Base-by-base conservation (phyloP, 192 early-diverging fungal species). In the Coemansia furcata region DNA sequence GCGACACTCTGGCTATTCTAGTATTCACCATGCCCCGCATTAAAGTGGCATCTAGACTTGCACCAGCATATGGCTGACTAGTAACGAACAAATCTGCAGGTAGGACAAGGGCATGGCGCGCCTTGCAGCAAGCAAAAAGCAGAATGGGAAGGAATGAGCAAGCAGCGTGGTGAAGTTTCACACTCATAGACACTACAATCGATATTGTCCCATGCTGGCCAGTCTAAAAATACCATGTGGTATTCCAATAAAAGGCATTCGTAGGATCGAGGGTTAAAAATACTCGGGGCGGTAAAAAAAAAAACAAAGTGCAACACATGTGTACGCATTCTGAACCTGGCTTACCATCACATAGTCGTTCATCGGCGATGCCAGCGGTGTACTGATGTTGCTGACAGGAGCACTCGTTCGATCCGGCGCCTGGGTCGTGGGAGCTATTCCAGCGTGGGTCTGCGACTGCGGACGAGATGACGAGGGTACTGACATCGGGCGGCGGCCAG, bases 301-400 rank as follows among this genome's bases (percentile, higher is more conserved):
- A n/a, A 57, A 57, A 14, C 15, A 40, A 40, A 21, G 47, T 26
- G 44, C 44, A 46, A 19, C 11, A 33, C 30, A 33, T 55, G 54
- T 26, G 26, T 26, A 8, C 30, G 11, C 23, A 52, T 52, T 52
- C 23, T 26, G 39, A 39, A 30, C 37, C 21, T 42, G 60, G 40
- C 72, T 74, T 74, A 74, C 72, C 72, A 68, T 71, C 49, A 67
- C 69, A 35, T 42, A 67, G 44, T 66, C 69, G 9, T 60, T 38
- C 19, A 49, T 64, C 32, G 69, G 65, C 40, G 65, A 60, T 38
- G 58, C 36, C 21, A 39, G 58, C 10, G 36, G 58, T 10, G 58
- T 39, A 32, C 7, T 5, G 36, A n/a, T 39, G 58, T 36, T 38
- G 58, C 58, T 39, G 4, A 39, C 58, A 23, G 58, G 58, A 35